phyloP scores from a whole-genome alignment of 768 basidiomycete genomes.

The Tulasnella sp. region DNA sequence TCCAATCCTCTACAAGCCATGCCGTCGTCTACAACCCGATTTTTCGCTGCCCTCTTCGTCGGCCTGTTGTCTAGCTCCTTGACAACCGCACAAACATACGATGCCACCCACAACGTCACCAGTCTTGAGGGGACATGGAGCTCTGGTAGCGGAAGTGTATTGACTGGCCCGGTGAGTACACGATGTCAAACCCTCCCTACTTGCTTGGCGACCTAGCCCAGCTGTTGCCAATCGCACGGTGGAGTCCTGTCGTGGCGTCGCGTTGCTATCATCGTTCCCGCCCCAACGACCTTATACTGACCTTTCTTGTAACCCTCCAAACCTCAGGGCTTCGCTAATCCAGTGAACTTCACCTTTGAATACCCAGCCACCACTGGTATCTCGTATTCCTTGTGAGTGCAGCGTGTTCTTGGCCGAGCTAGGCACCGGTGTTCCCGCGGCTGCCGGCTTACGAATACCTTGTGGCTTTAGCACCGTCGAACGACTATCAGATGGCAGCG shows the following conservation, averaged over 20 bases:
- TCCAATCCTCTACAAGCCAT: not conserved
- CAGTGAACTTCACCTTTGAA: constrained; percentile 71
- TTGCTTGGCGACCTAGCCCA: not conserved
- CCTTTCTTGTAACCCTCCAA: not conserved
- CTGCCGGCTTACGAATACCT: constrained; percentile 5
- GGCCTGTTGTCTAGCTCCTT: not conserved
- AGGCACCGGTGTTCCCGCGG: constrained; percentile 11
- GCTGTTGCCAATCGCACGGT: not conserved
- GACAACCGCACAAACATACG: constrained; percentile 16
- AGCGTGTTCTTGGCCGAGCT: constrained; percentile 13
- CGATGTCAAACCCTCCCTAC: not conserved
- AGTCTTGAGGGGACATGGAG: constrained; percentile 76
- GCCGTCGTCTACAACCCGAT: not conserved
- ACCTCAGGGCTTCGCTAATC: constrained; percentile 74
- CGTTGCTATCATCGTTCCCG: not conserved
- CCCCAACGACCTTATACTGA: not conserved
- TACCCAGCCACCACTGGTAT: constrained; percentile 86
- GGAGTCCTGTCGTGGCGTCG: not conserved
- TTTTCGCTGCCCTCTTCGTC: constrained; percentile 4
- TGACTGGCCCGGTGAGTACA: constrained; percentile 74
- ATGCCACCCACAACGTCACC: constrained; percentile 13
- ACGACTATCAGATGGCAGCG: constrained; percentile 11
- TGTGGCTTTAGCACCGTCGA: constrained; percentile 52
- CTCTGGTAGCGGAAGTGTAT: constrained; percentile 68
- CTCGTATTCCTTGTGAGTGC: constrained; percentile 82